Base-by-base conservation (phyloP, 768 basidiomycete genomes). In the Psilocybe cyanescens region DNA sequence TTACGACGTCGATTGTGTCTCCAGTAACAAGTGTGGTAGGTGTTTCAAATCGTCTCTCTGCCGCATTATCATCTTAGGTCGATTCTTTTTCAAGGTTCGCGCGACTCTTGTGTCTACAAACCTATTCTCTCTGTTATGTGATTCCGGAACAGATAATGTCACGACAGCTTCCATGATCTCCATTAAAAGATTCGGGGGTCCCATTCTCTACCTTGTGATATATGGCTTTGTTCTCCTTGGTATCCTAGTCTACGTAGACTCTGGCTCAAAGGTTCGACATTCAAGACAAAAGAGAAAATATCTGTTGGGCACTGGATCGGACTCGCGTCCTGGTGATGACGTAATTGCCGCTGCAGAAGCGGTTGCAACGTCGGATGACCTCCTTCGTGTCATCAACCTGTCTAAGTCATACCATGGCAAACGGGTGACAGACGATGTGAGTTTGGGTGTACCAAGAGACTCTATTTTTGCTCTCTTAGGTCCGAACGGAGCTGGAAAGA, bases 401-500 rank as follows among this genome's bases (percentile, higher is more conserved):
- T 82, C 84, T 5, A 93, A 92, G 72, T 70, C 82, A 1, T 94
- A 84, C 60, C 75, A 75, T 8, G 71, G 73, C n/a, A 81, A 83
- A 44, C 80, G 75, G 29, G 91, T 89, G 0, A 89, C 93, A 0
- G 87, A 93, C 66, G 81, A 90, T 65, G 87, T 93, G 41, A 88
- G 83, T 62, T 84, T 92, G 66, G 86, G 86, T 0, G 86, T 92
- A 29, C 73, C 83, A 1, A 74, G 73, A 45, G 82, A 89, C 50
- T 87, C 86, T 4, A 50, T 89, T 14, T 90, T 92, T 65, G 90
- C 87, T 4, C 72, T 93, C 62, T 78, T 94, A 14, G 92, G 92
- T 1, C 92, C 92, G 1, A 94, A 93, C 64, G 92, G 92, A 7
- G 92, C 91, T 8, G 91, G 92, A 0, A 93, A 93, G 73, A 92